Conservation (phyloP, 495 filamentous ascomycete species). For the Bacidia rubella region DNA sequence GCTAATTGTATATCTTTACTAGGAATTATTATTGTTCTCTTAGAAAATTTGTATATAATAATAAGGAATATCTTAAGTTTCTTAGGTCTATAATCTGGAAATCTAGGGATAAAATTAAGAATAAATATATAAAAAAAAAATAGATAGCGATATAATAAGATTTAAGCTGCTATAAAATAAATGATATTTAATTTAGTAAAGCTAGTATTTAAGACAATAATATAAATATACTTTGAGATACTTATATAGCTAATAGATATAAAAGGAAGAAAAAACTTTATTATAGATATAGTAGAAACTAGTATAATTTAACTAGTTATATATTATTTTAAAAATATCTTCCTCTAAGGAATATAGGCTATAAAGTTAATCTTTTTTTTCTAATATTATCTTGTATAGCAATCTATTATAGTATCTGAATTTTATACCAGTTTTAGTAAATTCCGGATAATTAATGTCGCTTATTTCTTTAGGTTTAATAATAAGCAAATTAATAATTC, state of each 20-base stretch:
- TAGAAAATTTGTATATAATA: slow-evolving; percentile 2
- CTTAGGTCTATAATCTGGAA: neutral
- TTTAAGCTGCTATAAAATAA: neutral
- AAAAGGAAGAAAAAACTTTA: neutral
- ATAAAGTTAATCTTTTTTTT: neutral
- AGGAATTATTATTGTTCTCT: neutral
- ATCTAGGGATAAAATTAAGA: neutral
- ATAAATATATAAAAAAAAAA: too few species aligned
- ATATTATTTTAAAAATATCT: neutral
- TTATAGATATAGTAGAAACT: neutral
- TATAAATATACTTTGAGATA: neutral
- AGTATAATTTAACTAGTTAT: neutral
- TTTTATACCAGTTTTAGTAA: neutral
- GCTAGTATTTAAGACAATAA: neutral
- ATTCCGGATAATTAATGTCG: neutral
- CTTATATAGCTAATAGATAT: neutral
- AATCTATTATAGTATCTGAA: neutral
- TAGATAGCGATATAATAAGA: neutral
- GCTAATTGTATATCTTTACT: neutral
- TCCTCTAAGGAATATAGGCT: neutral
- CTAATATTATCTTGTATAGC: neutral
- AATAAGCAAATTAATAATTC: neutral
- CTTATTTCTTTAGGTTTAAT: neutral
- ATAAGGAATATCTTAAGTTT: slow-evolving; percentile 6
- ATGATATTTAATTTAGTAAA: neutral